These are phyloP conservation scores for Solidago caesia DNA, from an alignment of 129 eudicot genomes.

Conservation along the genomic window DNA sequence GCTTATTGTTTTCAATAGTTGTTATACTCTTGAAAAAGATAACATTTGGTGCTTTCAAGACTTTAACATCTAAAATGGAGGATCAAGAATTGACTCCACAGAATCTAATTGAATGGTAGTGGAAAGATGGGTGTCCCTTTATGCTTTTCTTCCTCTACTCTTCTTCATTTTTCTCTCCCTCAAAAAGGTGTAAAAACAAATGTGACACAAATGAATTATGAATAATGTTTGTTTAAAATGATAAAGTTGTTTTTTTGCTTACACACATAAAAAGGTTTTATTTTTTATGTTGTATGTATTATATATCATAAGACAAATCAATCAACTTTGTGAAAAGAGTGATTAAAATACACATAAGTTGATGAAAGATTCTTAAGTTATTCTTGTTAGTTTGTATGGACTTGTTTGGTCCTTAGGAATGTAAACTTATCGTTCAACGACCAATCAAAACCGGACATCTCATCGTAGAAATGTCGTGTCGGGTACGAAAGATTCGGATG, in stretches of 20 bases:
- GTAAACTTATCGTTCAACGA: conserved; percentile 3
- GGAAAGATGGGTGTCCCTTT: conserved; percentile 46
- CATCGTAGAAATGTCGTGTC: conserved; percentile 11
- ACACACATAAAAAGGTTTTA: neutral
- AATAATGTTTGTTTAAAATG: neutral
- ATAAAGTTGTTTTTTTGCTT: neutral
- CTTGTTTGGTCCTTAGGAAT: neutral
- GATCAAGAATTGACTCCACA: conserved; percentile 32
- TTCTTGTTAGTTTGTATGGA: neutral
- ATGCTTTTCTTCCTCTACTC: conserved; percentile 51
- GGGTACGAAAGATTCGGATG: neutral
- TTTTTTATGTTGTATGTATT: neutral
- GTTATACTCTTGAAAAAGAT: conserved; percentile 28
- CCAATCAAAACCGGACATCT: conserved; percentile 8
- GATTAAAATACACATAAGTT: neutral
- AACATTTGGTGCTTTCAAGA: conserved; percentile 39
- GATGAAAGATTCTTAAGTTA: neutral
- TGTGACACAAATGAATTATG: neutral
- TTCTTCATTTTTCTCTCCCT: conserved; percentile 20
- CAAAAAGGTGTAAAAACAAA: conserved; percentile 7
- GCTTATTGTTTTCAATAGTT: conserved; percentile 38
- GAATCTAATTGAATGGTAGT: conserved; percentile 50
- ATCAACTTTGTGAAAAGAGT: neutral
- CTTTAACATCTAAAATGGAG: conserved; percentile 31
- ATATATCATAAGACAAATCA: neutral